Conservation (phyloP, 768 basidiomycete genomes). For the Rickenella mellea region DNA sequence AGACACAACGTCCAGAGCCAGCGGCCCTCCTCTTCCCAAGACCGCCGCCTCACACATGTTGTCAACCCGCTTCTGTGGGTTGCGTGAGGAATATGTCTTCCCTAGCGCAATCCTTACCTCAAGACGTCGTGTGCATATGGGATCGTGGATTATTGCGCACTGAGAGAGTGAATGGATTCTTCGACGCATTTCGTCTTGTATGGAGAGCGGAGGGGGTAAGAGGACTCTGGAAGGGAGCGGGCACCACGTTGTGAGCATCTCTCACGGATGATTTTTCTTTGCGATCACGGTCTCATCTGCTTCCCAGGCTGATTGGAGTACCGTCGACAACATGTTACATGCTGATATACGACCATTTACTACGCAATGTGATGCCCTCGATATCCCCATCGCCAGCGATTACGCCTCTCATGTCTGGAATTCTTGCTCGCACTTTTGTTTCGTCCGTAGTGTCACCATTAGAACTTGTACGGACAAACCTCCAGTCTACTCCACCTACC, state of each 20-base stretch:
- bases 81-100: slow-evolving; percentile 79
- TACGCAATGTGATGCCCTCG: slow-evolving; percentile 51
- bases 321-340: slow-evolving; percentile 92
- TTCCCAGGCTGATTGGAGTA: slow-evolving; percentile 70
- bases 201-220: slow-evolving; percentile 70
- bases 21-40: slow-evolving; percentile 41
- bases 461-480: slow-evolving; percentile 87
- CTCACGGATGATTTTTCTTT: not conserved
- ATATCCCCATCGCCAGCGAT: slow-evolving; percentile 43
- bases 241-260: slow-evolving; percentile 71
- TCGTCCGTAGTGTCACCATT: slow-evolving; percentile 77
- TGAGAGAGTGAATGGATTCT: slow-evolving; percentile 76
- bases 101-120: slow-evolving; percentile 46
- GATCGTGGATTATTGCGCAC: slow-evolving; percentile 60
- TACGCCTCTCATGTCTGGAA: slow-evolving; percentile 73
- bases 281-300: slow-evolving; percentile 9
- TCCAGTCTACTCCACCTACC: slow-evolving; percentile 78
- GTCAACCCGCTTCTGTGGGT: slow-evolving; percentile 46
- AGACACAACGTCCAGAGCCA: slow-evolving; percentile 67
- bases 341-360: slow-evolving; percentile 87
- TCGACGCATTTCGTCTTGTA: slow-evolving; percentile 75
- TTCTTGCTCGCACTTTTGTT: slow-evolving; percentile 71
- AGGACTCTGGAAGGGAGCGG: slow-evolving; percentile 93
- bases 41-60: slow-evolving; percentile 51
- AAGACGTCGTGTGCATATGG: slow-evolving; percentile 73